Evolutionary conservation across 345 rosid species (phyloP).

Genomic region (Trapa incisa): DNA sequence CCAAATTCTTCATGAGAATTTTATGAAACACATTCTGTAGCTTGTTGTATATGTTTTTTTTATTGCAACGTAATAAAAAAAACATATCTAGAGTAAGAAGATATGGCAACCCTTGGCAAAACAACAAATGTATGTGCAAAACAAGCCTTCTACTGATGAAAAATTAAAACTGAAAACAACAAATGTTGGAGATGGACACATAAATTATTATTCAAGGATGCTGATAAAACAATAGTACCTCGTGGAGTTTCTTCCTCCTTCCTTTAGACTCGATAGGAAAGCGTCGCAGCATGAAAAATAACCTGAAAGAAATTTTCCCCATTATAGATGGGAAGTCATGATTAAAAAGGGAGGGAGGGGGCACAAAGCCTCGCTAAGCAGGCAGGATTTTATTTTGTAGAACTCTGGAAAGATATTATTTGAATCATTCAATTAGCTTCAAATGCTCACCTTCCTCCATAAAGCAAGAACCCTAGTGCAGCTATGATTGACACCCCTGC

Average conservation of each 20-base stretch:
- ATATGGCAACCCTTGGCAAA: background rate
- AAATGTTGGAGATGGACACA: background rate
- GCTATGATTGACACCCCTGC: slow-evolving; percentile 84
- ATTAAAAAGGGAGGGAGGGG: slow-evolving; percentile 4
- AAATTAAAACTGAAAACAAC: background rate
- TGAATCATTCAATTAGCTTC: slow-evolving; percentile 4
- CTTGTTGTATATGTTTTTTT: background rate
- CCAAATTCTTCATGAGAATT: background rate
- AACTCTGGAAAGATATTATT: background rate
- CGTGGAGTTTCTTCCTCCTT: slow-evolving; percentile 93
- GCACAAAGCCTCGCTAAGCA: slow-evolving; percentile 3
- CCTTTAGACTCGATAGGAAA: slow-evolving; percentile 98
- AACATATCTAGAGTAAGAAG: background rate
- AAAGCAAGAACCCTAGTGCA: slow-evolving; percentile 82
- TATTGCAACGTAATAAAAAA: background rate
- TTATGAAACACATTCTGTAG: background rate
- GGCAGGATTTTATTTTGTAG: background rate
- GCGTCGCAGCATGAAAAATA: slow-evolving; percentile 88
- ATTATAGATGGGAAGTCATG: slow-evolving; percentile 3
- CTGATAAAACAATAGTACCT: slow-evolving; percentile 36
- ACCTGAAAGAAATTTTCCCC: slow-evolving; percentile 28
- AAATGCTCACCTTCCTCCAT: slow-evolving; percentile 83
- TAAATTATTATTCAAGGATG: background rate
- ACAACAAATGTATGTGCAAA: background rate
- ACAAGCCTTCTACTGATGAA: background rate